Conservation (phyloP, 2,329 filamentous ascomycete genomes). For the Colletotrichum spinosum region DNA sequence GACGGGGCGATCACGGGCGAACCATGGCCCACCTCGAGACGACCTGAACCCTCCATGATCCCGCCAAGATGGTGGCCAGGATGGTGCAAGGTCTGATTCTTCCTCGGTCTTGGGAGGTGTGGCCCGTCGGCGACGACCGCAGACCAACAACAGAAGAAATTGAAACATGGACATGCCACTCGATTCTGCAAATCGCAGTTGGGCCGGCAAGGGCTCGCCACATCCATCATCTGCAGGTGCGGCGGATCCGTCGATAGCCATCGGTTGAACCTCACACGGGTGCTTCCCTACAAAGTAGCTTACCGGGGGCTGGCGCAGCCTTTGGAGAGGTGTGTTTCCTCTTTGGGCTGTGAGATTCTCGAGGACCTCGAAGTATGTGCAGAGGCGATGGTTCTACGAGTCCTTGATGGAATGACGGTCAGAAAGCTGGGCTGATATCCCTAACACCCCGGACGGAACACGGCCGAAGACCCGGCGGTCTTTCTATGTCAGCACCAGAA, state of each 20-base stretch:
- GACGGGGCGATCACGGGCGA: constrained; percentile 3
- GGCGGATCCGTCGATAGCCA: constrained; percentile 8
- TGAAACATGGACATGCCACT: constrained; percentile 19
- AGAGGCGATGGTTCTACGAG: not conserved
- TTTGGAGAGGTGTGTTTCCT: not conserved
- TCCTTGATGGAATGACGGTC: rapidly evolving
- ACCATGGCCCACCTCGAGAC: not conserved
- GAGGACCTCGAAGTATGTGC: not conserved
- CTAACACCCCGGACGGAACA: not conserved
- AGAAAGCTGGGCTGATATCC: not conserved
- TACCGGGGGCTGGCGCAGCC: not conserved
- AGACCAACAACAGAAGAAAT: constrained; percentile 21
- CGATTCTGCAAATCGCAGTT: constrained; percentile 28
- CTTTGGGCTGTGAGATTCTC: not conserved
- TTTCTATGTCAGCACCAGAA: not conserved
- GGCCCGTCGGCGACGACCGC: not conserved
- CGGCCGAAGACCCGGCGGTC: not conserved
- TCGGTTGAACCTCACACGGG: constrained; percentile 17
- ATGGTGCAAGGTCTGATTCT: not conserved
- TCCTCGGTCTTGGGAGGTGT: constrained; percentile 11
- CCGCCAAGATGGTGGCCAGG: constrained; percentile 6
- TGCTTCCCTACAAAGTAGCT: not conserved
- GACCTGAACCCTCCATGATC: constrained; percentile 3
- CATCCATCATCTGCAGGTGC: constrained; percentile 16
- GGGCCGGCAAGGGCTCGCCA: constrained; percentile 18